Conservation (phyloP, 2,329 filamentous ascomycete species). For the Pyrenophora teres region DNA sequence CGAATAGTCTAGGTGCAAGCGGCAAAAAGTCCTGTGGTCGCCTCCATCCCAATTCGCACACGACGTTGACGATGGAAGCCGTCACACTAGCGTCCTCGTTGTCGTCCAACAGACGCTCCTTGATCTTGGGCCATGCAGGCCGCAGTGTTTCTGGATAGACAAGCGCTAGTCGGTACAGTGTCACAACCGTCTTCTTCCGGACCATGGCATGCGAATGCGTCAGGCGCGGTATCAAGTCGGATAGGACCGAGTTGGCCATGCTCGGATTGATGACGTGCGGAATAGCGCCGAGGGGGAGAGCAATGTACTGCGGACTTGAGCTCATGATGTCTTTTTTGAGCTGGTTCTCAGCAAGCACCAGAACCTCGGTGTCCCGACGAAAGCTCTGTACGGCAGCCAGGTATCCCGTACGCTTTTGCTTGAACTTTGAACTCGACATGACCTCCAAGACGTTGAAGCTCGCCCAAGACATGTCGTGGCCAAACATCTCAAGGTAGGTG, state of each 20-base stretch:
- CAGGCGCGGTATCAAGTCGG: constrained; percentile 83
- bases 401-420: constrained; percentile 95
- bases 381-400: constrained; percentile 96
- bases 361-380: constrained; percentile 89
- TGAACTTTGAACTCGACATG: constrained; percentile 94
- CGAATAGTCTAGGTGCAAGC: constrained; percentile 87
- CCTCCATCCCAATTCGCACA: constrained; percentile 94
- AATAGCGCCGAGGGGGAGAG: constrained; percentile 84
- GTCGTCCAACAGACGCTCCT: constrained; percentile 88
- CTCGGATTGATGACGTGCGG: constrained; percentile 93
- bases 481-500: constrained; percentile 98
- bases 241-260: constrained; percentile 84
- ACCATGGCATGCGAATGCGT: constrained; percentile 84
- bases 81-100: constrained; percentile 91
- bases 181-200: constrained; percentile 94
- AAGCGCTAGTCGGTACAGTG: constrained; percentile 86
- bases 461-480: constrained; percentile 99
- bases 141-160: constrained; percentile 96
- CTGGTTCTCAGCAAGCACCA: constrained; percentile 96
- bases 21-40: constrained; percentile 92
- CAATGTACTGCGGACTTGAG: constrained; percentile 74
- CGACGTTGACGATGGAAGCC: constrained; percentile 92
- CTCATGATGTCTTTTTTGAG: constrained; percentile 90
- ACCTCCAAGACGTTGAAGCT: constrained; percentile 98
- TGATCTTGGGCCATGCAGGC: constrained; percentile 95